Base-by-base conservation (phyloP, 2,329 filamentous ascomycete genomes). In the Colletotrichum simmondsii region DNA sequence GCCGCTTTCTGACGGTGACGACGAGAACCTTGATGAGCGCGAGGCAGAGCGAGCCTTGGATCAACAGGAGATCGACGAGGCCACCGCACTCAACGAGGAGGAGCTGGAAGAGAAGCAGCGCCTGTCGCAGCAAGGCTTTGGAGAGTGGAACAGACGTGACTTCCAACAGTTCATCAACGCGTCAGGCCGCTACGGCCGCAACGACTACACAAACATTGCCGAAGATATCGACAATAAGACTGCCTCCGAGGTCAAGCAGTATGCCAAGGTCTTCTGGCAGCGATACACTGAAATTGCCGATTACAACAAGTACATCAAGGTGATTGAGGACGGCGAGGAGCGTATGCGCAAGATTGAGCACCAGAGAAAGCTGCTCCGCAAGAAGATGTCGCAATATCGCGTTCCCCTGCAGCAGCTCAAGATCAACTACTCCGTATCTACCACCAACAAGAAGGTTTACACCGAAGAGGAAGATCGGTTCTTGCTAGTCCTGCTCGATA, bases 371-470 rank as follows among this genome's bases (percentile, higher is more conserved):
- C 93, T 98, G 86, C 89, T 99, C 68, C 92, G 93, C 75, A 97
- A 95, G 89, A 99, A 99, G 90, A 94, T 99, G 89, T 90, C 92
- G 78, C 94, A 97, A 87, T 98, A 98, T 81, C 93, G 97, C n/a
- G 96, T 98, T 62, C 97, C 97, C 28, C 89, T 99, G 19, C 97
- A 99, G 82, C 97, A 99, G 83, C 91, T 99, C 79, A 98, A 98
- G 87, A 95, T 99, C 86, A 98, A 98, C 85, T 99, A 99, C 84
- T 98, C 95, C 0, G 97, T 99, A 32, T 98, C 95, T 7, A 99
- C 97, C 2, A 99, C 97, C 11, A 99, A 99, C 90, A 99, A 99
- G 87, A 99, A 99, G 86, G 95, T 99, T 1, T 99, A 99, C 81
- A 98, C 95, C 0, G 97, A 99, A 81, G 97, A 99, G 80, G 97